These are phyloP conservation scores for Gremmenia infestans DNA, from an alignment of 2,329 filamentous ascomycete species.

Conservation along the genomic window DNA sequence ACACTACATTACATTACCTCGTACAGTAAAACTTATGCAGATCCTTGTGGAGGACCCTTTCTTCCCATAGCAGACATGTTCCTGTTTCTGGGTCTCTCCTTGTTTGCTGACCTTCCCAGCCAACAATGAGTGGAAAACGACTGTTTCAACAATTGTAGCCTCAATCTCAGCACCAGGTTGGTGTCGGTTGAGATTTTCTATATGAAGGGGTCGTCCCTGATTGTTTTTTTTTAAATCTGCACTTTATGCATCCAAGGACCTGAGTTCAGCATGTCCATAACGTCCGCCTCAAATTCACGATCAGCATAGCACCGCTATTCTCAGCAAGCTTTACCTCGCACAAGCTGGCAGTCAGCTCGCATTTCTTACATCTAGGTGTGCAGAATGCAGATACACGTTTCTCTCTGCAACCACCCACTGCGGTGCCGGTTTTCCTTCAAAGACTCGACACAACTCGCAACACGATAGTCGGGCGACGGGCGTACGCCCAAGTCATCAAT, in stretches of 20 bases:
- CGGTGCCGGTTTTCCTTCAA: not conserved
- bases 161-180: not conserved
- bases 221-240: too few species aligned
- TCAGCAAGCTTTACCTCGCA: not conserved
- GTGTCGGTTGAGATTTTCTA: not conserved
- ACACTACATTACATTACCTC: too few species aligned
- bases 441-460: slow-evolving; percentile 1
- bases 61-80: too few species aligned
- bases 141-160: not conserved
- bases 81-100: not conserved
- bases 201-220: not conserved
- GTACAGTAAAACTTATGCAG: not conserved
- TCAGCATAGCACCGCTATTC: not conserved
- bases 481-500: slow-evolving; percentile 5
- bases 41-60: not conserved
- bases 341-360: not conserved
- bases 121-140: not conserved
- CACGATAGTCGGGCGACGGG: slow-evolving; percentile 1
- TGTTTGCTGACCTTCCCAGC: not conserved
- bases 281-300: slow-evolving; percentile 1
- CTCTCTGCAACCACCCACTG: slow-evolving; percentile 5
- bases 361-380: not conserved
- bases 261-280: not conserved
- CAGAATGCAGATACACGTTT: slow-evolving; percentile 2
- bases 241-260: not conserved